Evolutionary conservation across 179 eudicot species (phyloP), one percentile per base, ranked within the genome.

Genomic region (Camellia oleifera): DNA sequence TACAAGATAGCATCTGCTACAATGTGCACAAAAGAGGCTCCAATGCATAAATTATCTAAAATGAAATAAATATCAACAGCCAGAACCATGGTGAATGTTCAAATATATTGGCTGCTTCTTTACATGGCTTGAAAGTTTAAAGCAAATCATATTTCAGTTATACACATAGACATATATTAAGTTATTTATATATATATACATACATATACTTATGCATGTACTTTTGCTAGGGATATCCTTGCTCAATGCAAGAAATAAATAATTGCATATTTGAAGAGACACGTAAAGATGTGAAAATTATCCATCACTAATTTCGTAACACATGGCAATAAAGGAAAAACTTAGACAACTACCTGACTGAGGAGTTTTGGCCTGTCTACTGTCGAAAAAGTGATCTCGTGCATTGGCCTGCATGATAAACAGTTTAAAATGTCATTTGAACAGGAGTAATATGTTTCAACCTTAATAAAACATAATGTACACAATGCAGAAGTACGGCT

Each of bases 281-380:
- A 11, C 9, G 20, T 4, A 26, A 70, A 66, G 40, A 60, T 26
- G 78, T 14, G 18, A 72, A 63, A 69, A 56, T 53, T 40, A 67
- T 14, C 18, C 61, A 17, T n/a, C 50, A 14, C 17, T 4, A 3
- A 20, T 46, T 77, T 63, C 5, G n/a, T 11, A 72, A 42, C 12
- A 44, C 8, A 57, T 9, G 53, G 69, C 56, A 5, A 45, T 17
- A 32, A 32, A 14, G 54, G 46, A 63, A 60, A 13, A 70, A 80
- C 6, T 7, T 11, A 81, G 71, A 73, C 7, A 53, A 84, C 82
- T 80, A 94, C 98, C 94, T 94, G 95, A 82, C 91, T 94, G 53
- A 94, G 92, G 82, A 92, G 88, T 81, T 93, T 94, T 85, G 98
- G 98, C 85, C 88, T 94, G 89, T 94, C 98, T 67, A 85, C 88